A percentile compares a stretch with the other conserved stretches of the same genome.
Conservation (phyloP, 768 basidiomycete genomes). For the Antrodiella citrinella region DNA sequence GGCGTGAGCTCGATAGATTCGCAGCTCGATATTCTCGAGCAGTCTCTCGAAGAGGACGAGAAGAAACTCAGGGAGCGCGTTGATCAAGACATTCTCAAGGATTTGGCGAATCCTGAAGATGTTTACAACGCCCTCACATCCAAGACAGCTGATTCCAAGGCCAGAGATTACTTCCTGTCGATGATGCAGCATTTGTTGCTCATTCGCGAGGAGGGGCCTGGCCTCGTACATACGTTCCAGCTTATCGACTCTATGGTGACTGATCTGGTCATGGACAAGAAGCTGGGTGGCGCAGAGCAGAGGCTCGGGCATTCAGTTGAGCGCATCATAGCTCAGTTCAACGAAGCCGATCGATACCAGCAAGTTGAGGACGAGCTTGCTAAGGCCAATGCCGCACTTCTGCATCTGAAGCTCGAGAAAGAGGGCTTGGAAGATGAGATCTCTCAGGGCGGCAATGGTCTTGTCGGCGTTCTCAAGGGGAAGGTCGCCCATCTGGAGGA, state of each 20-base stretch:
- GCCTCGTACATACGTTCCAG: slow-evolving; percentile 83
- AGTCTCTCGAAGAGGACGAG: slow-evolving; percentile 68
- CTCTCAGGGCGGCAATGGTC: slow-evolving; percentile 70
- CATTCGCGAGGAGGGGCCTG: slow-evolving; percentile 80
- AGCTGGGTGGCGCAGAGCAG: slow-evolving; percentile 74
- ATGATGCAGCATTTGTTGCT: slow-evolving; percentile 91
- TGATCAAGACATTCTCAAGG: slow-evolving; percentile 67
- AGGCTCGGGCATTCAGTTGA: slow-evolving; percentile 87
- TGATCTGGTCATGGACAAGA: slow-evolving; percentile 89
- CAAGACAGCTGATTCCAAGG: slow-evolving; percentile 72
- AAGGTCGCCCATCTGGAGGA: slow-evolving; percentile 66
- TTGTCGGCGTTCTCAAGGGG: slow-evolving; percentile 74
- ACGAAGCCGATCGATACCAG: slow-evolving; percentile 80
- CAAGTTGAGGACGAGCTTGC: slow-evolving; percentile 70
- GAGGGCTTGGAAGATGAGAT: slow-evolving; percentile 77
- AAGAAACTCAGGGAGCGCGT: slow-evolving; percentile 60
- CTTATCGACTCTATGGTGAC: slow-evolving; percentile 85
- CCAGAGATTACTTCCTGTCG: slow-evolving; percentile 81
- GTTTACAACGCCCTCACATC: slow-evolving; percentile 76
- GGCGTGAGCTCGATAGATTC: slow-evolving; percentile 56
- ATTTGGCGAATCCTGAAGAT: slow-evolving; percentile 76
- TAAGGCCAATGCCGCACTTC: slow-evolving; percentile 53
- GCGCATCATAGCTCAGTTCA: slow-evolving; percentile 81
- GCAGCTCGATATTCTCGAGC: slow-evolving; percentile 54
- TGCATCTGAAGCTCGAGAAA: slow-evolving; percentile 72